Base-by-base conservation (phyloP, 768 basidiomycete species). In the Dioszegia aurantiaca region DNA sequence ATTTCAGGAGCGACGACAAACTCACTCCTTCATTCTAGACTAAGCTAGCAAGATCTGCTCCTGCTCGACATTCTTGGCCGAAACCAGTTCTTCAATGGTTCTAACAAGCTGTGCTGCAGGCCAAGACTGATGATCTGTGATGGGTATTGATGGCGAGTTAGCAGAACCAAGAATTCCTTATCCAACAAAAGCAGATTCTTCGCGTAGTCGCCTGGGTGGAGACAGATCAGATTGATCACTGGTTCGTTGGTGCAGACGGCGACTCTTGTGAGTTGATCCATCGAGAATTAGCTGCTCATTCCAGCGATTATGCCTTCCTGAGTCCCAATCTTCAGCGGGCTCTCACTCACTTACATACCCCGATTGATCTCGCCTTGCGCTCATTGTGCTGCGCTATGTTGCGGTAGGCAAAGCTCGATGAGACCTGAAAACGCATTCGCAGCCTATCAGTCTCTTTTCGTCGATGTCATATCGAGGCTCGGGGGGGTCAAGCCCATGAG, bases 21-120 rank as follows among this genome's bases (percentile, higher is more conserved):
- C 68, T 47, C 57, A 67, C 70, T 56, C 58, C 42, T 72, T 72
- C 8, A 63, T 62, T 37, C 62, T 67, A 5, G 68, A 61, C 70
- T 68, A 72, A 14, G 63, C 63, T 11, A 72, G 42, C 5, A 72
- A 41, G 0, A 72, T 60, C 53, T 69, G 68, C 24, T 72, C 70
- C 14, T 68, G 61, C 49, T 60, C 56, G n/a, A 56, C 57, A 6
- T 45, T 42, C 19, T 54, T 27, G 30, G 47, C 52, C 36, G 30
- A 26, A 14, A 60, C 62, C 11, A 69, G 56, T n/a, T 39, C 46
- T 17, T 56, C 55, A 2, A 63, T 57, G 17, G 56, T 45, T 23
- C 55, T 61, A 24, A 65, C 56, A 2, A 55, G 54, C 3, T 57
- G 55, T n/a, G n/a, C n/a, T n/a, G n/a, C n/a, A n/a, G n/a, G n/a